Base-by-base conservation (phyloP, 2,329 filamentous ascomycete genomes). In the Diatrype stigma region DNA sequence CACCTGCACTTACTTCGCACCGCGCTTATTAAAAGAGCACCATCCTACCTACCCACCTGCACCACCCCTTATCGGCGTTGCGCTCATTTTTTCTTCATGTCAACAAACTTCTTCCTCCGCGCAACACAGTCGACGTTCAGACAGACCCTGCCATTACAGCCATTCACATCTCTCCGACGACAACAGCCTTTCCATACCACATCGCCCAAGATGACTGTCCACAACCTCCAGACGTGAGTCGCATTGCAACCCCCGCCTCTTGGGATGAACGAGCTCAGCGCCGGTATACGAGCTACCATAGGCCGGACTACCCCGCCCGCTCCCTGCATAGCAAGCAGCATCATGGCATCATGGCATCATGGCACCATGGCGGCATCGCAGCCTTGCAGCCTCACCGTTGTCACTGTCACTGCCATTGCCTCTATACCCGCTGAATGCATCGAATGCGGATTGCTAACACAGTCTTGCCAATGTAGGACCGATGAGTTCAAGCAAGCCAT, bases 171-270 rank as follows among this genome's bases (percentile, higher is more conserved):
- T 56, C 42, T 46, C 54, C 47, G 22, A 44, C 40, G 63, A 56
- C 57, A 26, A 44, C 40, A 63, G 56, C 57, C 67, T 38, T 74
- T 74, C 55, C 69, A 70, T 48, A 63, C 67, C 38, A 68, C 65
- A n/a, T 59, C 55, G 54, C 65, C 70, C 68, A 74, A 66, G 52
- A 74, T 74, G 72, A 67, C 66, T 58, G 66, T 74, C 60, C 70
- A 73, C 66, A 69, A 67, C 60, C 56, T 73, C 52, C 51, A 58
- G 42, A 65, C 61, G 71, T 73, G 59, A 61, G 70, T 66, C 32
- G 30, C 23, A 28, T 26, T 17, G 30, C 23, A 28, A 21, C 16
- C 21, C 17, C 16, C n/a, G 21, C 28, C 30, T 38, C 19, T 23
- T 38, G 30, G n/a, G n/a, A n/a, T n/a, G n/a, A n/a, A n/a, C n/a